Evolutionary conservation across 148 eudicot species (phyloP).

Genomic region (Cornus suecica): DNA sequence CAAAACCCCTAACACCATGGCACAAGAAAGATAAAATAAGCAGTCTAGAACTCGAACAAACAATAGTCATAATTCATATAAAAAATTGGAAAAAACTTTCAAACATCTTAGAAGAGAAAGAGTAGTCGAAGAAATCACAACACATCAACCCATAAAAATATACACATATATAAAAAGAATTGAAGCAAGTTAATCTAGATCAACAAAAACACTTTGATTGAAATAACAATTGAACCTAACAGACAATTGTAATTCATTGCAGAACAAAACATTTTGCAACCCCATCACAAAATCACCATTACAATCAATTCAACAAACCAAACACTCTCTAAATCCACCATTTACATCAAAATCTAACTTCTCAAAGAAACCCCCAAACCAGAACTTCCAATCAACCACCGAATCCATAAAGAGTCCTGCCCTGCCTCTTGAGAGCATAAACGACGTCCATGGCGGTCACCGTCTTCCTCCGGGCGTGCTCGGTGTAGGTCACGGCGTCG

Average conservation of each 20-base stretch:
- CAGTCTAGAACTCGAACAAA: no score
- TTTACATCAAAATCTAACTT: background rate
- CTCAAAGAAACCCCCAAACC: background rate
- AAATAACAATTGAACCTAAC: background rate
- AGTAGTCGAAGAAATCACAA: no score
- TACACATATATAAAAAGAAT: no score
- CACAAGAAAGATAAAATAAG: no score
- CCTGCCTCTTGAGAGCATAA: constrained; percentile 1
- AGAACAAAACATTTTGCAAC: background rate
- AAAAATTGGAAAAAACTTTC: no score
- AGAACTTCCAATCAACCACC: background rate
- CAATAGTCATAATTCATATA: no score
- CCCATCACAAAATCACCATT: background rate
- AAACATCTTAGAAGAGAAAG: no score
- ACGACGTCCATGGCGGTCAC: background rate
- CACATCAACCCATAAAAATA: no score
- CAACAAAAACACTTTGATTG: background rate
- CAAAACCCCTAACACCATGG: no score
- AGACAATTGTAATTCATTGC: background rate
- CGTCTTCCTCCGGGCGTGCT: background rate
- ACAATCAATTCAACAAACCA: background rate
- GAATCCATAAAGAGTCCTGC: background rate
- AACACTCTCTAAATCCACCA: background rate
- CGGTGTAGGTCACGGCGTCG: background rate
- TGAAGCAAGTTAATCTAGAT: background rate